phyloP scores from a whole-genome alignment of 2,329 filamentous ascomycete genomes.

The Ascochyta clinopodiicola region DNA sequence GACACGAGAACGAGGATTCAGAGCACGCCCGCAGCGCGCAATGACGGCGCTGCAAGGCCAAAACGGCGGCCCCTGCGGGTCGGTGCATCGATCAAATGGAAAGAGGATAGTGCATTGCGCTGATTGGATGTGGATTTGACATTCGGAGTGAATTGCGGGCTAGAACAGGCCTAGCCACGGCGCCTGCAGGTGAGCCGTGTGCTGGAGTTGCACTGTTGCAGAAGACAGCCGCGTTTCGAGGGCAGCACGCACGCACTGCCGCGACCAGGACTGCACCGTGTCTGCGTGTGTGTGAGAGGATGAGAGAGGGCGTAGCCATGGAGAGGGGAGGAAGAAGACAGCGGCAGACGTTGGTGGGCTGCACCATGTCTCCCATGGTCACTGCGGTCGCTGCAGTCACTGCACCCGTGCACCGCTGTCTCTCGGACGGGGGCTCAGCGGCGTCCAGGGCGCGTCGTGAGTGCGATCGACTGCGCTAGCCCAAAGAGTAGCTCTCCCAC shows the following conservation, averaged over 20 bases:
- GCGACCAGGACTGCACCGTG: too few species aligned
- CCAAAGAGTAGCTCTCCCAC: too few species aligned
- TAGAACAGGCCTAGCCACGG: not conserved
- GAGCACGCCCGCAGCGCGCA: slow-evolving; percentile 27
- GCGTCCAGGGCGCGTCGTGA: not conserved
- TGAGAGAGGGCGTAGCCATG: too few species aligned
- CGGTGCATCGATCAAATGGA: slow-evolving; percentile 4
- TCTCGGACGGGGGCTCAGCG: too few species aligned
- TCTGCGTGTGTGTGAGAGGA: too few species aligned
- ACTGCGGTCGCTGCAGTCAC: too few species aligned
- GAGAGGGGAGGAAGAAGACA: too few species aligned
- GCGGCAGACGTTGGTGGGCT: not conserved
- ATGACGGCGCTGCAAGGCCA: slow-evolving; percentile 28
- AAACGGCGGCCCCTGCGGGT: slow-evolving; percentile 21
- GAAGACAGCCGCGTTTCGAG: not conserved
- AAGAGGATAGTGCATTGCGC: not conserved
- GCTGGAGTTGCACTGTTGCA: not conserved
- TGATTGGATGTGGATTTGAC: not conserved
- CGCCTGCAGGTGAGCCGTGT: not conserved
- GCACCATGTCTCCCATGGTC: not conserved
- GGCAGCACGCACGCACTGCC: not conserved
- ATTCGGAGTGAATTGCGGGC: not conserved
- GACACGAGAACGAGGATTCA: slow-evolving; percentile 34
- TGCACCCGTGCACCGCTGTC: too few species aligned
- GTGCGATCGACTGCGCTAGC: not conserved